Evolutionary conservation across 2,329 filamentous ascomycete species (phyloP).

Genomic region (Pseudogymnoascus sp.): DNA sequence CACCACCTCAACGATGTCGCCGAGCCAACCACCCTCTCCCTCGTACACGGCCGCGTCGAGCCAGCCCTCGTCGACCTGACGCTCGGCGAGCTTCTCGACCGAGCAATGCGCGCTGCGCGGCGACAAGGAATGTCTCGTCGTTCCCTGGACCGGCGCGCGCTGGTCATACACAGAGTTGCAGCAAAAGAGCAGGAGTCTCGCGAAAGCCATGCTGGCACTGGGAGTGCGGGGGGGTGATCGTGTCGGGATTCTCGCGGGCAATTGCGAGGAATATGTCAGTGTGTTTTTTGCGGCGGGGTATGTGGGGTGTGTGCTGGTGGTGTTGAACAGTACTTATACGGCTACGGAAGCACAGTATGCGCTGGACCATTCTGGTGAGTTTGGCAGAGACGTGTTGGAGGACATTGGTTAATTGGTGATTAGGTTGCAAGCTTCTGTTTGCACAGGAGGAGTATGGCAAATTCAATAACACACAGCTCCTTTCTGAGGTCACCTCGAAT

Average conservation of each 20-base stretch:
- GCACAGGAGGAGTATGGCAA: slow-evolving; percentile 63
- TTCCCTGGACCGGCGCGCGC: slow-evolving; percentile 68
- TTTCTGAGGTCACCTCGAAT: slow-evolving; percentile 43
- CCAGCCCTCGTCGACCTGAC: slow-evolving; percentile 66
- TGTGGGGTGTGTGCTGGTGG: slow-evolving; percentile 64
- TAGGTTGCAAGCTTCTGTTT: slow-evolving; percentile 67
- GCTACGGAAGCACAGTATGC: slow-evolving; percentile 65
- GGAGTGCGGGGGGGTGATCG: slow-evolving; percentile 48
- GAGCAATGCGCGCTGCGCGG: slow-evolving; percentile 62
- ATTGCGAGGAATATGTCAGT: slow-evolving; percentile 25
- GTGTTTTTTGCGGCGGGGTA: slow-evolving; percentile 21
- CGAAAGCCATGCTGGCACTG: slow-evolving; percentile 59
- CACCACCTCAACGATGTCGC: not conserved
- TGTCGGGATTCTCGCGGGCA: slow-evolving; percentile 21
- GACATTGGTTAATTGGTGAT: not conserved
- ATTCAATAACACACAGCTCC: slow-evolving; percentile 54
- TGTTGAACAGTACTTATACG: slow-evolving; percentile 79
- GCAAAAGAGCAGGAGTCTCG: slow-evolving; percentile 53
- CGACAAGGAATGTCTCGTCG: slow-evolving; percentile 60
- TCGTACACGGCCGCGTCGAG: slow-evolving; percentile 62
- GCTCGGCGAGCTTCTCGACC: slow-evolving; percentile 62
- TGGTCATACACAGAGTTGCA: slow-evolving; percentile 66
- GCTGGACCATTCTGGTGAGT: slow-evolving; percentile 60
- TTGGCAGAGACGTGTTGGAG: not conserved
- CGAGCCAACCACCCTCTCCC: slow-evolving; percentile 28